Base-by-base conservation (phyloP, 169 alveolate genomes). In the Babesia bigemina region DNA sequence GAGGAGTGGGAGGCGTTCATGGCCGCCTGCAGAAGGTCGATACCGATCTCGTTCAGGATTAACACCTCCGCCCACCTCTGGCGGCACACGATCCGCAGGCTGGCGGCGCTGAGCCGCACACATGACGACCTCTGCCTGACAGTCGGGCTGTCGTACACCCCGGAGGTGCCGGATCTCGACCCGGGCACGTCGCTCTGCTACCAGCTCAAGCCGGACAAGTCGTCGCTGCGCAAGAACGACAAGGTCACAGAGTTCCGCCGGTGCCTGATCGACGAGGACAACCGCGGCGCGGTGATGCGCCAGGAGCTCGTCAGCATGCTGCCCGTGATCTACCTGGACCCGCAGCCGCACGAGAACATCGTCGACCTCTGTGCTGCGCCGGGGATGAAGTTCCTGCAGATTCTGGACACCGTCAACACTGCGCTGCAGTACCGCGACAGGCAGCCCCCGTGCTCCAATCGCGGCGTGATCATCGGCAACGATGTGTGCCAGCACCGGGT, bases 301-400 rank as follows among this genome's bases (percentile, higher is more conserved):
- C 96, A 97, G 86, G 99, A 97, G 84, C 83, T 95, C 48, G 99
- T 97, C 14, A 88, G 97, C 56, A 97, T 97, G 99, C 76, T 97
- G n/a, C 99, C 99, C 29, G 97, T 97, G 26, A 72, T 95, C 55
- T 87, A 94, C 45, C 89, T 97, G 44, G 93, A 93, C 53, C 92
- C 94, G n/a, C 63, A 94, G 70, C 95, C 94, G 45, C 84, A 90
- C 63, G 97, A 93, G 79, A 86, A 83, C 28, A 93, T 97, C 56
- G 86, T 96, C 33, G 99, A 97, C 84, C 90, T 96, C 91, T 97
- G 99, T 81, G 98, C 99, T 26, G 99, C 99, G 9, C 99, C 99
- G 36, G 99, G 84, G 13, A 81, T 81, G 84, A 73, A 81, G 49
- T 74, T 47, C 26, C 21, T 73, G 48, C 88, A 81, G 29, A 81